Evolutionary conservation across 192 early-diverging fungal species (phyloP).

Genomic region (Powellomyces hirtus): DNA sequence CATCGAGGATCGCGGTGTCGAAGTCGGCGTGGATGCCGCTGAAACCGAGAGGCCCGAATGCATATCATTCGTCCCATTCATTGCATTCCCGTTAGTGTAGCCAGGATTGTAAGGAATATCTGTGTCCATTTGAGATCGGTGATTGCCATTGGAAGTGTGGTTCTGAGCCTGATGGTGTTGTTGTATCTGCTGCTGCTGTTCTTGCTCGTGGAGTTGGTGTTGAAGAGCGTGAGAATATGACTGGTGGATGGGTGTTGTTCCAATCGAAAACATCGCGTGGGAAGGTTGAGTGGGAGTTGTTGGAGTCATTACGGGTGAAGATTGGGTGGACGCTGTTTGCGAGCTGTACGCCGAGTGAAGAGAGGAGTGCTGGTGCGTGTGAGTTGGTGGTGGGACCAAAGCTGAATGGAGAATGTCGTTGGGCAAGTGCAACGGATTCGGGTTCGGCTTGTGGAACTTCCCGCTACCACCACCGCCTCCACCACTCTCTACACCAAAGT

Average conservation of each 20-base stretch:
- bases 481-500: not conserved
- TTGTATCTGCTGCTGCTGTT: not conserved
- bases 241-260: constrained; percentile 15
- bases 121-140: not conserved
- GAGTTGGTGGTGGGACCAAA: not conserved
- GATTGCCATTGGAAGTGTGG: not conserved
- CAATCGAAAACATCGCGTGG: constrained; percentile 17
- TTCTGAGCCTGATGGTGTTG: not conserved
- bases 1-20: constrained; percentile 11
- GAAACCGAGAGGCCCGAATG: not conserved
- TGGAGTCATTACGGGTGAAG: constrained; percentile 14
- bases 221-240: not conserved
- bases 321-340: constrained; percentile 20
- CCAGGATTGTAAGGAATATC: not conserved
- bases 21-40: constrained; percentile 1
- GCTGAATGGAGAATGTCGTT: constrained; percentile 26
- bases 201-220: not conserved
- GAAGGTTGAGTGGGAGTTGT: constrained; percentile 6
- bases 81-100: not conserved
- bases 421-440: constrained; percentile 25
- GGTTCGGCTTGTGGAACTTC: constrained; percentile 20
- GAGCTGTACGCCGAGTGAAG: constrained; percentile 15
- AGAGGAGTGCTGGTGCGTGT: not conserved
- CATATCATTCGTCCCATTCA: not conserved
- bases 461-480: not conserved